Base-by-base conservation (phyloP, 2,329 filamentous ascomycete species). In the Fusarium udum region DNA sequence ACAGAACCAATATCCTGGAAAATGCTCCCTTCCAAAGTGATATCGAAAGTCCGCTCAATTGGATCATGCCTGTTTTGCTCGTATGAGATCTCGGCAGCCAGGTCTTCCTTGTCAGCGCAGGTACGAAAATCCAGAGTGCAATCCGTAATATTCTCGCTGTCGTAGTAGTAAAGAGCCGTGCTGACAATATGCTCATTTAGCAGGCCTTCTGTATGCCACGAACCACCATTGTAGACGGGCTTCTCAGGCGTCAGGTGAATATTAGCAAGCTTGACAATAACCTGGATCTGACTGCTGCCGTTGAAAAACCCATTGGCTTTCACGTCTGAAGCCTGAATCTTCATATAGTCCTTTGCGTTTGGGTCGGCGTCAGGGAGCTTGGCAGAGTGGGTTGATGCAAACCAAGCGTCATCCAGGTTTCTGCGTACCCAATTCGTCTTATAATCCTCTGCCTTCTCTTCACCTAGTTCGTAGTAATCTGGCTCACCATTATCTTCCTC, bases 141-240 rank as follows among this genome's bases (percentile, higher is more conserved):
- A 4, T 65, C 53, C 0, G 66, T 64, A 24, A 70, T 56, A 39
- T 70, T 70, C 18, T 70, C 53, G 18, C 22, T 31, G 13, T 70
- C 66, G 6, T 70, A 70, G 9, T 69, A 70, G 11, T 65, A 65
- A 3, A 70, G 42, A 6, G 66, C 60, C 4, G 66, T 60, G 11
- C 43, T 43, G 34, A 49, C 48, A 8, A 70, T 70, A 7, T 64
- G 67, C 15, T 70, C 67, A 22, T 60, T 61, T 4, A 45, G 14
- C 15, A 53, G 39, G 10, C 67, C 66, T 31, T 70, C 66, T 11
- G 53, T 48, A 24, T 70, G 66, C 67, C 67, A 70, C 18, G 48
- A 59, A 3, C 66, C 61, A 3, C 67, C 67, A 13, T 64, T 7
- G 7, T 70, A 70, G 1, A 8, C 4, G 2, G 60, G 60, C 10